A percentile compares a stretch with the other conserved stretches of the same genome.
Conservation (phyloP, 2,329 filamentous ascomycete species). For the Stagonosporopsis chrysanthemi region DNA sequence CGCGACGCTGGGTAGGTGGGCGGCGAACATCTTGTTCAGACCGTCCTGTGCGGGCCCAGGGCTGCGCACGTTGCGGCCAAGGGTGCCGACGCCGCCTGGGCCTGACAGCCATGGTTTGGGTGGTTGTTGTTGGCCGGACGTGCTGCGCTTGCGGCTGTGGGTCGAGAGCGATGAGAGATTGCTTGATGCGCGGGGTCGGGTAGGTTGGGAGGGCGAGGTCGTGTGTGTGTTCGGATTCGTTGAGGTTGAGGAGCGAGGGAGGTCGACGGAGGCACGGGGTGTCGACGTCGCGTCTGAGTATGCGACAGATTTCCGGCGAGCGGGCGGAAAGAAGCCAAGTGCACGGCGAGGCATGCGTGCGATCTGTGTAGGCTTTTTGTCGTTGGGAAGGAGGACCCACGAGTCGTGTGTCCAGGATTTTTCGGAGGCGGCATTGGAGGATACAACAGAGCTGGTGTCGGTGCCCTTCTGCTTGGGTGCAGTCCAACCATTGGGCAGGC, state of each 20-base stretch:
- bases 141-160: constrained; percentile 46
- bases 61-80: constrained; percentile 72
- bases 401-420: constrained; percentile 84
- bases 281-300: constrained; percentile 67
- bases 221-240: constrained; percentile 38
- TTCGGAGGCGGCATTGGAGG: constrained; percentile 63
- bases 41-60: constrained; percentile 86
- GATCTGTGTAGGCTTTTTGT: constrained; percentile 78
- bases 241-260: constrained; percentile 57
- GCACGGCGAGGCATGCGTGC: constrained; percentile 80
- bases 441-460: constrained; percentile 41
- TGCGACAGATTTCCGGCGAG: constrained; percentile 82
- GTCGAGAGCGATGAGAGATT: constrained; percentile 49
- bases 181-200: constrained; percentile 47
- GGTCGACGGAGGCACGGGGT: constrained; percentile 70
- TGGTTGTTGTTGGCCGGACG: constrained; percentile 38
- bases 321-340: constrained; percentile 90
- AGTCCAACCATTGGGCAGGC: constrained; percentile 48
- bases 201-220: constrained; percentile 49
- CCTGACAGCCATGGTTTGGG: constrained; percentile 69
- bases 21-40: constrained; percentile 82
- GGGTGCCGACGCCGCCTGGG: constrained; percentile 86
- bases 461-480: constrained; percentile 46
- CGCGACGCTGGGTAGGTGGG: constrained; percentile 80
- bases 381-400: constrained; percentile 83